Evolutionary conservation across 139 green algal genomes (phyloP), one percentile per base, ranked within the genome.

Genomic region (Closterium sp.): DNA sequence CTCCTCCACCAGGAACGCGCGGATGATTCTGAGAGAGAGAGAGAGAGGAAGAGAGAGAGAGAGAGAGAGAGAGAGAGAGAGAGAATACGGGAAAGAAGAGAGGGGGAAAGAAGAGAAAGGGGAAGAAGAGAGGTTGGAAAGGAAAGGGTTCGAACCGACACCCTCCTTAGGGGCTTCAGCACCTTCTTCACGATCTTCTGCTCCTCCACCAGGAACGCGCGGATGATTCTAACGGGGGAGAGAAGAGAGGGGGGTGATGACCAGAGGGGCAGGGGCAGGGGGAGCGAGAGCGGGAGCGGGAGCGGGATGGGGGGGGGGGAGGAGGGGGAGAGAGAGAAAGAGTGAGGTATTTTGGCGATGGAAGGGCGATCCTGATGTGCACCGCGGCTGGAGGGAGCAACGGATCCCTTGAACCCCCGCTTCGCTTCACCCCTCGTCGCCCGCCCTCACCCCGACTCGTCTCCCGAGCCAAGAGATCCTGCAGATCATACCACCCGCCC

Each of bases 1-100:
- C 96, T 99, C 98, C 96, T 99, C 98, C 28, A 99, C 97, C 69
- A 99, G 95, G 95, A 99, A 99, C 23, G 43, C 43, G 43, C 43
- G 10, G 43, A 69, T 69, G 10, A 69, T 69, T 69, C 10, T 69
- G 43, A 5, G 43, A 66, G 0, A 10, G 38, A 10, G 38, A 66
- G 12, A 10, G 9, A 66, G 38, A 8, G 38, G 16, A 10, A 10
- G 38, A 66, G 3, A 10, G 9, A 10, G 38, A 66, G 38, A 66
- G 38, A 66, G 16, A 8, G 2, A 10, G 12, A 10, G 16, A 66
- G 9, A 8, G 38, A 66, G 38, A 66, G 38, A 66, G 38, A 66
- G 38, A 21, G 43, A 16, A 25, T 12, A 69, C 23, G 10, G 43
- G 12, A 69, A 16, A 69, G 43, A 16, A 69, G 43, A 69, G 23